Conservation (phyloP, 495 filamentous ascomycete species). For the Terfezia boudieri region DNA sequence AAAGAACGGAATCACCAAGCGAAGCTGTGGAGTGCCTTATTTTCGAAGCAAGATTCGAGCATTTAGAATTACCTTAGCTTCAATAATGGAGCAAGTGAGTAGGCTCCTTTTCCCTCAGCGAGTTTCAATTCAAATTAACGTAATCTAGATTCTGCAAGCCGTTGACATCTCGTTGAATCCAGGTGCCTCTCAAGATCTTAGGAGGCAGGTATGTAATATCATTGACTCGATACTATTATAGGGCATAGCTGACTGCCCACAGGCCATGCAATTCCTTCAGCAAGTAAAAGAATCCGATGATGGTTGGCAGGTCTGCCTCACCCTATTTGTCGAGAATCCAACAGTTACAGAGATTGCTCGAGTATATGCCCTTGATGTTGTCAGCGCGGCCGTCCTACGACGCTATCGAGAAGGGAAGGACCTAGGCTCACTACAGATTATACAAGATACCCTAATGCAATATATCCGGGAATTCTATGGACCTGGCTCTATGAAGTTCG, state of each 20-base stretch:
- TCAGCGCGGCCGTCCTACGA: constrained; percentile 68
- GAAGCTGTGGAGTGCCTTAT: no score
- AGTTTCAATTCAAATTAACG: background rate
- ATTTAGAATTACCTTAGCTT: no score
- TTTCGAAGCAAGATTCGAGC: no score
- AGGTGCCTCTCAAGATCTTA: background rate
- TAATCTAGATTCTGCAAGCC: background rate
- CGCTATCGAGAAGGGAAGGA: constrained; percentile 38
- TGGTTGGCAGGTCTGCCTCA: constrained; percentile 68
- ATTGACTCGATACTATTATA: background rate
- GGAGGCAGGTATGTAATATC: background rate
- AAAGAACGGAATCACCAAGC: no score
- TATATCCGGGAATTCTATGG: constrained; percentile 56
- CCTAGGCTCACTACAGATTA: constrained; percentile 35
- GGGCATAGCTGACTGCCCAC: background rate
- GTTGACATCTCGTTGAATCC: background rate
- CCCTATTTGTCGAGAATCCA: constrained; percentile 66
- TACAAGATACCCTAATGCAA: constrained; percentile 53
- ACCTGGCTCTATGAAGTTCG: constrained; percentile 30
- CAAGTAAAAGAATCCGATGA: constrained; percentile 15
- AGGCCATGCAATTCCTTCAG: constrained; percentile 17
- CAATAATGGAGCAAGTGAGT: background rate
- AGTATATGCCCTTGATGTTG: constrained; percentile 65
- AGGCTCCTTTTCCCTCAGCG: no score
- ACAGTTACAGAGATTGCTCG: constrained; percentile 62